Base-by-base conservation (phyloP, 345 rosid genomes). In the Eucalyptus curtisii region DNA sequence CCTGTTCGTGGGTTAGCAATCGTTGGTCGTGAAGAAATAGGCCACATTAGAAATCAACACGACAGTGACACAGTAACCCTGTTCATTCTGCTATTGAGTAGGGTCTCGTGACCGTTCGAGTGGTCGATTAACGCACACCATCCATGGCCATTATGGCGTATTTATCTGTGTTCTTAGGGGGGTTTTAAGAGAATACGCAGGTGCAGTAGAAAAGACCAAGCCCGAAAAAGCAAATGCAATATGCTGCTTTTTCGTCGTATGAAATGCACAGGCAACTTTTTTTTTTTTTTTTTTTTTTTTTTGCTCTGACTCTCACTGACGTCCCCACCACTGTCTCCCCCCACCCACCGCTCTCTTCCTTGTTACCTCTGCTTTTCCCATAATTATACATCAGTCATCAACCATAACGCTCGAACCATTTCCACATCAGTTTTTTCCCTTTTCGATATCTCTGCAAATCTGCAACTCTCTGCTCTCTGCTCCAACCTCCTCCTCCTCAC, bases 341-440 rank as follows among this genome's bases (percentile, higher is more conserved):
- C 93, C 79, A 71, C 82, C 82, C 50, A 33, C 82, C 61, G 24
- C 88, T 91, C 93, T 88, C 92, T 90, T 92, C 57, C 88, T 88
- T 90, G 91, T 92, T 90, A 81, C 95, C 92, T 92, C 89, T 92
- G 94, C 93, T 95, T 94, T 93, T 37, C 91, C 93, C 93, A 93
- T 93, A 92, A 93, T 90, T 90, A 90, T 92, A 92, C 95, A 90
- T 92, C 91, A 89, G 86, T 76, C 82, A 87, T 88, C 90, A 81
- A 49, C 88, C 86, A 71, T 20, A 37, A 37, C 82, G 42, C 91
- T 86, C 48, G 88, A 86, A 48, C 86, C 52, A n/a, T 81, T n/a
- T 80, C 49, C 49, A n/a, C 88, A n/a, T 87, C 66, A 25, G n/a
- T 59, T 86, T 68, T 55, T 89, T 84, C n/a, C 30, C 85, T 80